Base-by-base conservation (phyloP, 495 filamentous ascomycete species). In the Neurospora sp. region DNA sequence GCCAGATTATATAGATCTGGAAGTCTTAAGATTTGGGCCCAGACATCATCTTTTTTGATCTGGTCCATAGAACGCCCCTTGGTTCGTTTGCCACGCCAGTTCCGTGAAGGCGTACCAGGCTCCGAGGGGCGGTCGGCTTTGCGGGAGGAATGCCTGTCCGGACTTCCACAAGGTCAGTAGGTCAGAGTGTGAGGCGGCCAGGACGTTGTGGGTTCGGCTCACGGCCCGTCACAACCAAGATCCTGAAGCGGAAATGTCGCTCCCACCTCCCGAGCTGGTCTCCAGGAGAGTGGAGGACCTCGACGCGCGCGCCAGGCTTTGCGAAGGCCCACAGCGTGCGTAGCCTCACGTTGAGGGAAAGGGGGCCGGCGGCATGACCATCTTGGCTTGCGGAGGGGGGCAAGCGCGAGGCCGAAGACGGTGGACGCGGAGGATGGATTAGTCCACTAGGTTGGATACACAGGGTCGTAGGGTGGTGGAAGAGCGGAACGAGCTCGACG, bases 201-300 rank as follows among this genome's bases (percentile, higher is more conserved):
- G 31, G 18, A 70, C 69, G 39, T 73, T 39, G 42, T 44, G 40
- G 72, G 71, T 73, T 69, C 79, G 79, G 79, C 78, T 76, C 60
- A 41, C 79, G 79, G 79, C 72, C 79, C 79, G 79, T 72, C 66
- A 71, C 75, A 73, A 54, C 73, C n/a, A 70, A n/a, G 46, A 23
- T 39, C 5, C 70, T 74, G 73, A 74, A 74, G 70, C 46, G 54
- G 54, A 62, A 62, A 18, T 70, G 44, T 42, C 39, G 42, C 70
- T n/a, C 74, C 74, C 44, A 40, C 71, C 71, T 75, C 74, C 70
- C 27, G 27, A 62, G 54, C 54, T 35, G 6, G 54, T 27, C 6
- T 16, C 49, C 49, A 60, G 20, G 46, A 4, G 20, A 12, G 20
- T 54, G 46, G 20, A 60, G 49, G 27, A 62, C 27, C 54, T 62